Percentiles rank a stretch among this genome's conserved stretches.
Evolutionary conservation across 495 filamentous ascomycete species (phyloP).

Genomic region (Opeltia flavorubescens): DNA sequence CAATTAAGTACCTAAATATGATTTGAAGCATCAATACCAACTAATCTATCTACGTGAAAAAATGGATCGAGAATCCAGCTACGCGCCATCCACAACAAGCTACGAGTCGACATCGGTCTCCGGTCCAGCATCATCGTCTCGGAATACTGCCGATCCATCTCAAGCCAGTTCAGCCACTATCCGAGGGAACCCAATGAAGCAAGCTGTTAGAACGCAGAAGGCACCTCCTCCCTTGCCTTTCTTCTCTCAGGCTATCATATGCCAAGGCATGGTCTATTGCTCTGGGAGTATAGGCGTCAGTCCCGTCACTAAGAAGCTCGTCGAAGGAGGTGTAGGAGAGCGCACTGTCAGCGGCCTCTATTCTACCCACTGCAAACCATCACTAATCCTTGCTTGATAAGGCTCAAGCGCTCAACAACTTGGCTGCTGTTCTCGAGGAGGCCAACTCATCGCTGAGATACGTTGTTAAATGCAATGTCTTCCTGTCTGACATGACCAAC

Average conservation of each 20-base stretch:
- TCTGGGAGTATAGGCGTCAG: constrained; percentile 36
- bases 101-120: not conserved
- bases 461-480: constrained; percentile 59
- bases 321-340: constrained; percentile 39
- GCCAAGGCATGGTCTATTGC: constrained; percentile 30
- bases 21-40: no score
- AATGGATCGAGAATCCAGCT: not conserved
- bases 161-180: not conserved
- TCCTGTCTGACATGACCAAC: constrained; percentile 54
- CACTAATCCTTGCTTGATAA: constrained; percentile 5
- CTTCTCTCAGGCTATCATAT: constrained; percentile 30
- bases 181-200: not conserved
- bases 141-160: not conserved
- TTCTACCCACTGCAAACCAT: not conserved
- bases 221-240: constrained; percentile 29
- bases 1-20: no score
- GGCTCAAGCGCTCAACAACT: constrained; percentile 44
- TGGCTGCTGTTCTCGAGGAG: constrained; percentile 49
- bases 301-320: constrained; percentile 31
- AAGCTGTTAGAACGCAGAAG: constrained; percentile 20
- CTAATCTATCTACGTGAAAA: no score
- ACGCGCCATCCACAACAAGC: not conserved
- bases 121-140: not conserved
- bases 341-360: constrained; percentile 30
- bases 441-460: constrained; percentile 46